Evolutionary conservation across 2,329 filamentous ascomycete species (phyloP).

Genomic region (Aspergillus fumigatiaffinis): DNA sequence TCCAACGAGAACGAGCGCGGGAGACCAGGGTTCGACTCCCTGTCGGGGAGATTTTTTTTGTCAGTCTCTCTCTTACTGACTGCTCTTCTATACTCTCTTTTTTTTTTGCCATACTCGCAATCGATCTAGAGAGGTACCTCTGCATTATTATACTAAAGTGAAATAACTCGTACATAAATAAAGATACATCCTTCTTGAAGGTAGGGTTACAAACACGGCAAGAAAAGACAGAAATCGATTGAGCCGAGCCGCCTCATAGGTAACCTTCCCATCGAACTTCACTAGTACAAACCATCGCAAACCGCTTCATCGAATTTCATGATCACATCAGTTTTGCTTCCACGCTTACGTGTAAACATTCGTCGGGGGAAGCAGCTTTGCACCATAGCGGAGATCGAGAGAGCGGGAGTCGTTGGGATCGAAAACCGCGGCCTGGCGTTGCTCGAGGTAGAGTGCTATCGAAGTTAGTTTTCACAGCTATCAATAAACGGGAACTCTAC

Average conservation of each 20-base stretch:
- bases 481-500: constrained; percentile 9
- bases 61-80: too few species aligned
- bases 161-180: neutral
- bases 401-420: constrained; percentile 40
- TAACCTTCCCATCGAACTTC: too few species aligned
- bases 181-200: neutral
- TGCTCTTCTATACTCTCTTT: too few species aligned
- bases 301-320: constrained; percentile 3
- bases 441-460: constrained; percentile 36
- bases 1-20: neutral
- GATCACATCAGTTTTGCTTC: constrained; percentile 3
- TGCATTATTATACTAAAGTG: neutral
- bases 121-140: neutral
- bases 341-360: constrained; percentile 18
- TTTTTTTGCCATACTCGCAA: neutral
- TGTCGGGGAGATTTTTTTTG: neutral
- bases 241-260: too few species aligned
- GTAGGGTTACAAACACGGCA: neutral
- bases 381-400: constrained; percentile 38
- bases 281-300: too few species aligned
- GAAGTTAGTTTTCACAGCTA: constrained; percentile 1
- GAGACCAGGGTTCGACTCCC: neutral
- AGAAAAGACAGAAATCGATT: neutral
- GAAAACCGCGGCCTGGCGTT: constrained; percentile 35
- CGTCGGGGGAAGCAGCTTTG: constrained; percentile 30